Evolutionary conservation across 345 rosid species (phyloP), one percentile per base, ranked within the genome.

Genomic region (Microcos paniculata): DNA sequence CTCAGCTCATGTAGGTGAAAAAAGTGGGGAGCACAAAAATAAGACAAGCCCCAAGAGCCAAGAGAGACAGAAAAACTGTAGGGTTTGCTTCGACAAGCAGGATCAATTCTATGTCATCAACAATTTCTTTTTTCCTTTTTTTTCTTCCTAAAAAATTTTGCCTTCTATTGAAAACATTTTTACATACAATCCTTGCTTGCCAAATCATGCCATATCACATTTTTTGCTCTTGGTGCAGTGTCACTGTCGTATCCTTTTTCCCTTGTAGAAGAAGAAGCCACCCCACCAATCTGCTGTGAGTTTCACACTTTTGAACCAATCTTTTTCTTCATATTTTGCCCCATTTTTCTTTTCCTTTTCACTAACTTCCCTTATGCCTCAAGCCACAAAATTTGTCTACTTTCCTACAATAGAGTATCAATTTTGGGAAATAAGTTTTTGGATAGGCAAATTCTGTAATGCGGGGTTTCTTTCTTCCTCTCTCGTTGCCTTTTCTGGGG

Each of bases 191-290:
- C 4, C 84, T 83, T 80, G 78, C 76, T 73, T 80, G 61, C 84
- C 82, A 87, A 85, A 62, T 84, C 85, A 77, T 88, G 80, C 66
- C 66, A 62, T 16, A 73, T 82, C 79, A 78, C 76, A 79, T 3
- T 3, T 79, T 82, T 72, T 77, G 57, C 63, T 85, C 70, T 90
- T 81, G 98, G 87, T 90, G 82, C 73, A 71, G 65, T 76, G 91
- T 91, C 95, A 55, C 80, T 90, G 67, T 90, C 91, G 75, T 78
- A 73, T 79, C 81, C 74, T 84, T 63, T 72, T 75, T 83, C 70
- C 51, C 84, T 81, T 88, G 84, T 82, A 77, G 82, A 64, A 84
- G 83, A 89, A 90, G 94, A 80, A 85, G 85, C 87, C 87, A 80
- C 78, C 84, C 82, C 78, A 89, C 92, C 91, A 83, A 85, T 87